These are phyloP conservation scores for Aquanectria penicillioides DNA, from an alignment of 2,329 filamentous ascomycete species.

Conservation along the genomic window DNA sequence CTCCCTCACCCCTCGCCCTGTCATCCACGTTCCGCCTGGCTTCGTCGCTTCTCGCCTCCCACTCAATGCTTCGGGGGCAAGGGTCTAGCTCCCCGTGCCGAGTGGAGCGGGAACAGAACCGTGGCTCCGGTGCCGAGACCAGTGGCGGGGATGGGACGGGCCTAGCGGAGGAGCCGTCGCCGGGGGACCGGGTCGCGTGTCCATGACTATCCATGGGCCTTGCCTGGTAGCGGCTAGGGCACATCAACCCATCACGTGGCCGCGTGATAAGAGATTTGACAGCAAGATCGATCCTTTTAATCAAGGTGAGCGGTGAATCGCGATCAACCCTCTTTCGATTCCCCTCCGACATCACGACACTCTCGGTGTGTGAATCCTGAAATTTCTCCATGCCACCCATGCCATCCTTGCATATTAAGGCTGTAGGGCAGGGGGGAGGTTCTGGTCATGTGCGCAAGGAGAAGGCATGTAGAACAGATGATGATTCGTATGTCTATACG, in stretches of 20 bases:
- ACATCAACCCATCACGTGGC: constrained; percentile 10
- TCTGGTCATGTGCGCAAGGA: neutral
- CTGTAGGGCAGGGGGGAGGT: neutral
- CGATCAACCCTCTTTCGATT: too few relatives aligned
- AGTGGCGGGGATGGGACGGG: constrained; percentile 32
- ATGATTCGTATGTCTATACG: neutral
- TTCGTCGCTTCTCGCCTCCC: constrained; percentile 15
- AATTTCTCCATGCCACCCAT: too few relatives aligned
- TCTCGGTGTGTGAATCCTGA: too few relatives aligned
- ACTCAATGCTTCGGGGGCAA: constrained; percentile 27
- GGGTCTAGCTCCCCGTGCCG: constrained; percentile 35
- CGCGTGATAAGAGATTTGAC: neutral
- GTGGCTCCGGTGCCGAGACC: constrained; percentile 41
- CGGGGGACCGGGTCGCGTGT: constrained; percentile 10
- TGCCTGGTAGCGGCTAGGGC: constrained; percentile 10
- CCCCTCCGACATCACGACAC: too few relatives aligned
- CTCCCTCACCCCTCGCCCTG: too few relatives aligned
- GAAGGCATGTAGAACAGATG: neutral
- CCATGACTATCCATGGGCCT: too few relatives aligned
- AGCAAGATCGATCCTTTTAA: neutral
- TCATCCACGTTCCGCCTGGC: neutral
- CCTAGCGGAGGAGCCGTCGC: constrained; percentile 23
- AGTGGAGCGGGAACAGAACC: constrained; percentile 40
- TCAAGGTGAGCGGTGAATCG: neutral
- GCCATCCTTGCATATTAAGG: too few relatives aligned